Percentiles rank a stretch among this genome's conserved stretches.
Evolutionary conservation across 176 grass and related monocot species (phyloP).

Genomic region (Lolium multiflorum): DNA sequence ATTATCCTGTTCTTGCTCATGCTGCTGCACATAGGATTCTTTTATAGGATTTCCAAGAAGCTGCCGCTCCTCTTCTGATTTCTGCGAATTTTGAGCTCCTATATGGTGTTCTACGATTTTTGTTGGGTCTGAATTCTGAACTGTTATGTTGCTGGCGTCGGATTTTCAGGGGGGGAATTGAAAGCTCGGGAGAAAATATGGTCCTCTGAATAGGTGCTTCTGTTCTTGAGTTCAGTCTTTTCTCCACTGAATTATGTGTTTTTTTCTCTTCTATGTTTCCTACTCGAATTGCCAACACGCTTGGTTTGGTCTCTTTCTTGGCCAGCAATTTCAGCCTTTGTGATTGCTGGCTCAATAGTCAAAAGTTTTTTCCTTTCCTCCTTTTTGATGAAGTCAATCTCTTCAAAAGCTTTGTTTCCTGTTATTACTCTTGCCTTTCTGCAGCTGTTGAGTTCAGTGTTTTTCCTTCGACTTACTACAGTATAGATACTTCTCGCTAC

Average conservation of each 20-base stretch:
- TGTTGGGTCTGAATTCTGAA: background rate
- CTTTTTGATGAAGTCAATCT: constrained; percentile 31
- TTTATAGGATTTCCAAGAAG: constrained; percentile 11
- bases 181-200: constrained; percentile 30
- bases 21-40: background rate
- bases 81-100: constrained; percentile 31
- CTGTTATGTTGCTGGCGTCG: constrained; percentile 5
- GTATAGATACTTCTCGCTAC: background rate
- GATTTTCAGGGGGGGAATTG: constrained; percentile 31
- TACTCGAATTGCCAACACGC: constrained; percentile 2
- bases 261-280: background rate
- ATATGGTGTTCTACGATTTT: constrained; percentile 17
- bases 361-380: background rate
- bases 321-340: constrained; percentile 14
- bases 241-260: constrained; percentile 33
- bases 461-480: constrained; percentile 14
- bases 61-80: background rate
- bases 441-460: background rate
- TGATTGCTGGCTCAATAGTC: constrained; percentile 37
- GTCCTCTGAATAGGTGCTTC: constrained; percentile 20
- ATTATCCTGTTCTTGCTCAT: constrained; percentile 27
- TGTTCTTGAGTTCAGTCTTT: background rate
- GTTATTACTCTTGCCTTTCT: background rate
- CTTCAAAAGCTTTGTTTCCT: constrained; percentile 43
- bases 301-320: background rate